Evolutionary conservation across 306 rosid genomes (phyloP), one percentile per base, ranked within the genome.

Genomic region (Sesbania bispinosa): DNA sequence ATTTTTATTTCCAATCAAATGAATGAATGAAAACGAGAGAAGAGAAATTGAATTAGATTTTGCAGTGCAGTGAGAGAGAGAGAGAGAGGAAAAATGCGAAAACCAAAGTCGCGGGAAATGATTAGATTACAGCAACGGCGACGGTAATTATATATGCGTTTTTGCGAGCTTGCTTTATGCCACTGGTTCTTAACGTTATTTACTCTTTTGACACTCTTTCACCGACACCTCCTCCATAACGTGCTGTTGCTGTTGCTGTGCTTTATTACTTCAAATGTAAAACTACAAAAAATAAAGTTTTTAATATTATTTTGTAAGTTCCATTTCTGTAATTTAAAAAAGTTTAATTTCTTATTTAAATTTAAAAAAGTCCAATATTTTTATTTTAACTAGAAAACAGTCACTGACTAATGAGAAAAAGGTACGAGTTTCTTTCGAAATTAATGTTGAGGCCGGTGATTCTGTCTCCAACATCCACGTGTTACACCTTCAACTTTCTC

Each of bases 91-190:
- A 52, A 77, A 79, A 79, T 42, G 86, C 81, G 89, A 85, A 86
- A 80, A 79, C 13, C 78, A 63, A 81, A 69, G 88, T 89, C 85
- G 88, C 86, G 92, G 88, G 92, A 82, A 86, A 69, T 51, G 70
- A 39, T 19, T 55, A 39, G 1, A 43, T n/a, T 47, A 45, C 21
- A 10, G 3, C 18, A n/a, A 19, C 7, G 57, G 33, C 32, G 14
- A 68, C 20, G 53, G 63, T 41, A 21, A 29, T 59, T n/a, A n/a
- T 6, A 36, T 10, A 60, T 3, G 11, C 57, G 62, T 11, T n/a
- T 26, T 50, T 32, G 7, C 13, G 7, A 14, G n/a, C 1, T 30
- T 16, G 13, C 0, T 3, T 6, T 7, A 65, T 11, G 51, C 73
- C 77, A 62, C 73, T 73, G 46, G 5, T 11, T 20, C 74, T 55